Evolutionary conservation across 164 flowering plant species (phyloP).

Genomic region (Macadamia tetraphylla): DNA sequence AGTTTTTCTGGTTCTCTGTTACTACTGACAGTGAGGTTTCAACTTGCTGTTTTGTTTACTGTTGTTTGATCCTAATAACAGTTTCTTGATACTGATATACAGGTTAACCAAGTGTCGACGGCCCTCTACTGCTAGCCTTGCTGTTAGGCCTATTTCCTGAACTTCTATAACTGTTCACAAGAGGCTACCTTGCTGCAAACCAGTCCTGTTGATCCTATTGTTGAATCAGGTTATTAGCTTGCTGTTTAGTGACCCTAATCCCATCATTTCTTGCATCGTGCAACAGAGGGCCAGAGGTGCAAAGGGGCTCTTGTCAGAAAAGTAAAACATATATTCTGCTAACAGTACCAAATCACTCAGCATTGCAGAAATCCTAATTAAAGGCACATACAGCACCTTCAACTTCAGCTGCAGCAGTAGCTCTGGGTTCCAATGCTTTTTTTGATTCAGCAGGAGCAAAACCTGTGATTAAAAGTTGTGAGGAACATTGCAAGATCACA

Average conservation of each 20-base stretch:
- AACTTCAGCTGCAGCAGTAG: constrained; percentile 13
- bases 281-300: not conserved
- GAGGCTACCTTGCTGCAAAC: not conserved
- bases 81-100: no score
- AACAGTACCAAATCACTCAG: not conserved
- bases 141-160: no score
- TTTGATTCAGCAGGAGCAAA: constrained; percentile 46
- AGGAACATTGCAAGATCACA: not conserved
- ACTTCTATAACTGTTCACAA: no score
- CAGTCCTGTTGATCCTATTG: no score
- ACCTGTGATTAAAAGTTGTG: constrained; percentile 35
- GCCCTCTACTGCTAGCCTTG: no score
- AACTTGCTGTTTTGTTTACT: no score
- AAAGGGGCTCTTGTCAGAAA: not conserved
- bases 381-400: constrained; percentile 31
- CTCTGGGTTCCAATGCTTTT: constrained; percentile 24
- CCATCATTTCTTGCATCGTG: not conserved
- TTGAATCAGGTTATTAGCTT: no score
- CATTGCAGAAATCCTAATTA: not conserved
- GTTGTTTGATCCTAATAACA: no score
- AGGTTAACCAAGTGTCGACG: no score
- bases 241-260: no score
- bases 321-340: not conserved
- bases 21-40: no score
- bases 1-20: no score